phyloP scores from a whole-genome alignment of 2,329 filamentous ascomycete genomes.

The Phialemoniopsis sp. region DNA sequence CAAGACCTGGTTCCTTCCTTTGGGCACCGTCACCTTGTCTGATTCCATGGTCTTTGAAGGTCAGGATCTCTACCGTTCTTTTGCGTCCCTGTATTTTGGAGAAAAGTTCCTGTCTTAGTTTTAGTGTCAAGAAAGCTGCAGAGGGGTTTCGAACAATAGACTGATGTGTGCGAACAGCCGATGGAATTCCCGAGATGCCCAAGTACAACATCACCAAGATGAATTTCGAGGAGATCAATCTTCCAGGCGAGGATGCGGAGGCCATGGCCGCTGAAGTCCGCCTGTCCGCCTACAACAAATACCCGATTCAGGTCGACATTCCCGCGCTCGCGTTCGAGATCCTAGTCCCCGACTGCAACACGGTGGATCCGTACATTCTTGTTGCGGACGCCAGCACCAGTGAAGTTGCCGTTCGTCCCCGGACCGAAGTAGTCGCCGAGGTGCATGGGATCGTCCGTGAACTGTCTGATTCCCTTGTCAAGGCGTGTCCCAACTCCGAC shows the following conservation, averaged over 20 bases:
- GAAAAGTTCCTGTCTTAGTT: conserved; percentile 44
- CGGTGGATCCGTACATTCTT: conserved; percentile 67
- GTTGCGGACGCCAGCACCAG: conserved; percentile 73
- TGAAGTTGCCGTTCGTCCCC: conserved; percentile 63
- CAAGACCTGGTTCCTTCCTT: conserved; percentile 72
- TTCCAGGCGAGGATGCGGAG: conserved; percentile 41
- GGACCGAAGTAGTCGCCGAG: conserved; percentile 62
- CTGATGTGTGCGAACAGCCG: too few species aligned
- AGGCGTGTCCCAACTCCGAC: conserved; percentile 69
- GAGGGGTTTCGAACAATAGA: too few species aligned
- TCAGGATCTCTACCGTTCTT: conserved; percentile 66
- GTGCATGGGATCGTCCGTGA: conserved; percentile 69
- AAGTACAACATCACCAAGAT: conserved; percentile 78
- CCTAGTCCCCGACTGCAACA: conserved; percentile 75
- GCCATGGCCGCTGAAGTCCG: conserved; percentile 80
- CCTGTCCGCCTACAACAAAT: conserved; percentile 68
- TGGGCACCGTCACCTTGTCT: conserved; percentile 73
- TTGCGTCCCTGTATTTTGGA: conserved; percentile 58
- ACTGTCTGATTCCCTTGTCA: conserved; percentile 69
- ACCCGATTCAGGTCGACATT: conserved; percentile 71
- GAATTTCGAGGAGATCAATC: conserved; percentile 69
- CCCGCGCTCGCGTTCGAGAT: conserved; percentile 82
- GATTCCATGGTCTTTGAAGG: conserved; percentile 79
- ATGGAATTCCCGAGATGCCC: conserved; percentile 66
- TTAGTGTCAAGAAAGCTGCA: conserved; percentile 49